phyloP scores from a whole-genome alignment of 2,329 filamentous ascomycete species.

The Chalara sp. region DNA sequence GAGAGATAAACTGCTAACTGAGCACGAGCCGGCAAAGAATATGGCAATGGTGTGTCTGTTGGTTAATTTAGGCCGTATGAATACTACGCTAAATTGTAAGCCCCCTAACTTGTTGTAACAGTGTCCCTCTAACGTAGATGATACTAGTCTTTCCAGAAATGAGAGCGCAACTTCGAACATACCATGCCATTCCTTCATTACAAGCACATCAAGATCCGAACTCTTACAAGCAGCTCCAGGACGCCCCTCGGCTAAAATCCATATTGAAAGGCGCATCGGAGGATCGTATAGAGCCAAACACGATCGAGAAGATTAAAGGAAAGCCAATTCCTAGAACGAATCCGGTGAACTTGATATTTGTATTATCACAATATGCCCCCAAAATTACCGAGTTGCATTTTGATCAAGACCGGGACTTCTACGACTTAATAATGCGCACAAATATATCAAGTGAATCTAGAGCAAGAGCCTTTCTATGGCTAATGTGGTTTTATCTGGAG shows the following conservation, averaged over 20 bases:
- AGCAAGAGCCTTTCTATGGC: slow-evolving; percentile 85
- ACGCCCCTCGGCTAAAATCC: slow-evolving; percentile 91
- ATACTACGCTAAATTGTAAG: slow-evolving; percentile 94
- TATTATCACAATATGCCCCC: slow-evolving; percentile 81
- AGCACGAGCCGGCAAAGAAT: slow-evolving; percentile 85
- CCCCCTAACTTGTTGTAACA: slow-evolving; percentile 6
- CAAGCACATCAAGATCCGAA: slow-evolving; percentile 93
- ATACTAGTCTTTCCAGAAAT: slow-evolving; percentile 91
- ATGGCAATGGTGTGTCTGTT: slow-evolving; percentile 99
- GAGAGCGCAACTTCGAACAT: slow-evolving; percentile 94
- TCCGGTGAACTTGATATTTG: slow-evolving; percentile 93
- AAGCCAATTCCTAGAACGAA: slow-evolving; percentile 75
- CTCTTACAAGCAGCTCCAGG: slow-evolving; percentile 95
- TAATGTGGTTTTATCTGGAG: slow-evolving; percentile 99
- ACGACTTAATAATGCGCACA: slow-evolving; percentile 90
- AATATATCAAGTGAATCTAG: slow-evolving; percentile 76
- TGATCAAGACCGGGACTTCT: slow-evolving; percentile 78
- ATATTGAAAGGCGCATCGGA: slow-evolving; percentile 96
- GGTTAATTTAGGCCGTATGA: slow-evolving; percentile 97
- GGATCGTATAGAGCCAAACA: slow-evolving; percentile 77
- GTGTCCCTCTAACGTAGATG: slow-evolving; percentile 19
- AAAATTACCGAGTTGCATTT: slow-evolving; percentile 95
- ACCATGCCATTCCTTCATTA: slow-evolving; percentile 93
- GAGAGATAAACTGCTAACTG: slow-evolving; percentile 90
- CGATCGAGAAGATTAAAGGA: slow-evolving; percentile 72